A percentile compares a stretch with the other conserved stretches of the same genome.
Evolutionary conservation across 495 filamentous ascomycete genomes (phyloP).

Genomic region (Opeltia flavorubescens): DNA sequence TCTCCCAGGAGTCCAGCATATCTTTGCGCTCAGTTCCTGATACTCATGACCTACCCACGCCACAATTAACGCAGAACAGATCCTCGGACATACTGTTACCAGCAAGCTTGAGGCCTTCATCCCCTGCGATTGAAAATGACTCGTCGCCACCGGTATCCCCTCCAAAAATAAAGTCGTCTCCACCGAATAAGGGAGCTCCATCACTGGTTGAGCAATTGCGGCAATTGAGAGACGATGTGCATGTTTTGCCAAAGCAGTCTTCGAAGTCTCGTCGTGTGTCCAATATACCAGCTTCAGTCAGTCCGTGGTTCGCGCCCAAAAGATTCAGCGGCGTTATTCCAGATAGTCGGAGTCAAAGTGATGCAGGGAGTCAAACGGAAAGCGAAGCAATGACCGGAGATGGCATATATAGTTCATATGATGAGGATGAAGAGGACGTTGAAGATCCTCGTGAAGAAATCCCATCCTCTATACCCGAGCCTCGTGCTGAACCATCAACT

Average conservation of each 20-base stretch:
- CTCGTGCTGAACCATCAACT: conserved; percentile 7
- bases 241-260: conserved; percentile 1
- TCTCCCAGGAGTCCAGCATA: not conserved
- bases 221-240: conserved; percentile 1
- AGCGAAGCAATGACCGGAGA: conserved; percentile 1
- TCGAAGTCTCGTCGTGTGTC: not conserved
- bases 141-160: not conserved
- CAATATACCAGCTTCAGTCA: conserved; percentile 4
- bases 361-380: conserved; percentile 1
- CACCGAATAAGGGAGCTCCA: not conserved
- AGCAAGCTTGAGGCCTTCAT: not conserved
- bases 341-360: conserved; percentile 9
- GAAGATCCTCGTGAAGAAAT: not conserved
- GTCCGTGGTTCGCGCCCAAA: conserved; percentile 14
- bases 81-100: conserved; percentile 5
- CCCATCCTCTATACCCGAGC: conserved; percentile 2
- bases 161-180: not conserved
- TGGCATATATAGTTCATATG: conserved; percentile 3
- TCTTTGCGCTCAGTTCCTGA: conserved; percentile 5
- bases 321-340: conserved; percentile 9
- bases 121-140: not conserved
- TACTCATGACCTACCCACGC: conserved; percentile 8
- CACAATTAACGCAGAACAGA: conserved; percentile 9
- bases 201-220: conserved; percentile 11
- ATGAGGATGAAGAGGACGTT: conserved; percentile 5